Percentiles rank a stretch among this genome's conserved stretches.
These are phyloP conservation scores for Tolypocladium capitatum DNA, from an alignment of 2,329 filamentous ascomycete genomes.

Conservation along the genomic window DNA sequence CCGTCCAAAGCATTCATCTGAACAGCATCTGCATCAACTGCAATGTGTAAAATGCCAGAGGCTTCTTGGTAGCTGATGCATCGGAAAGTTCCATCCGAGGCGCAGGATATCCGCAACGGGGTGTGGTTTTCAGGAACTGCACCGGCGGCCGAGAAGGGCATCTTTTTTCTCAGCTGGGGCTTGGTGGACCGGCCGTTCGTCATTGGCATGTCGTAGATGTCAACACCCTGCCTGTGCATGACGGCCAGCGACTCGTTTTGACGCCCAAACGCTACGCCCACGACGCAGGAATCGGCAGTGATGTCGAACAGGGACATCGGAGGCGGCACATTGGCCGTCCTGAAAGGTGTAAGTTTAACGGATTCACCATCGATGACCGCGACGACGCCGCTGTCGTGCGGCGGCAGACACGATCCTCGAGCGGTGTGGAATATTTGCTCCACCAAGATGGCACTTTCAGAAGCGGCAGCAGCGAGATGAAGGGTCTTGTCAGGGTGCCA, in stretches of 20 bases:
- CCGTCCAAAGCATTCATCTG: conserved; percentile 8
- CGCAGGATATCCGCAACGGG: conserved; percentile 20
- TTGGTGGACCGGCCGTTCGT: conserved; percentile 37
- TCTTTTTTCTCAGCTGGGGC: conserved; percentile 25
- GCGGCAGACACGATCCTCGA: conserved; percentile 55
- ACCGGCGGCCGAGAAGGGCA: conserved; percentile 24
- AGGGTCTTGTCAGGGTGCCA: conserved; percentile 87
- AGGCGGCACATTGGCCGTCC: conserved; percentile 74
- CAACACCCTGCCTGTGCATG: conserved; percentile 52
- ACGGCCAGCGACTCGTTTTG: conserved; percentile 56
- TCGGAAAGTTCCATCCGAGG: conserved; percentile 13
- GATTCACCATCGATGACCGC: conserved; percentile 71
- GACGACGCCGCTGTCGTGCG: conserved; percentile 65
- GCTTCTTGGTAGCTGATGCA: conserved; percentile 18
- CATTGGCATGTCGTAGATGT: conserved; percentile 57
- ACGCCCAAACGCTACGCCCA: conserved; percentile 63
- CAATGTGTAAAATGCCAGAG: conserved; percentile 10
- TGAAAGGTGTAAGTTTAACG: conserved; percentile 75
- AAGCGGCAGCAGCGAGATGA: conserved; percentile 44
- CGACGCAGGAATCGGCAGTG: conserved; percentile 42
- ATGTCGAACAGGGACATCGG: conserved; percentile 82
- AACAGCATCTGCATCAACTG: conserved; percentile 6
- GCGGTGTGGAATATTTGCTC: conserved; percentile 57
- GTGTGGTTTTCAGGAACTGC: conserved; percentile 9
- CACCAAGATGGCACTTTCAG: conserved; percentile 37